phyloP scores from a whole-genome alignment of 768 basidiomycete genomes.

The Termitomyces heimii region DNA sequence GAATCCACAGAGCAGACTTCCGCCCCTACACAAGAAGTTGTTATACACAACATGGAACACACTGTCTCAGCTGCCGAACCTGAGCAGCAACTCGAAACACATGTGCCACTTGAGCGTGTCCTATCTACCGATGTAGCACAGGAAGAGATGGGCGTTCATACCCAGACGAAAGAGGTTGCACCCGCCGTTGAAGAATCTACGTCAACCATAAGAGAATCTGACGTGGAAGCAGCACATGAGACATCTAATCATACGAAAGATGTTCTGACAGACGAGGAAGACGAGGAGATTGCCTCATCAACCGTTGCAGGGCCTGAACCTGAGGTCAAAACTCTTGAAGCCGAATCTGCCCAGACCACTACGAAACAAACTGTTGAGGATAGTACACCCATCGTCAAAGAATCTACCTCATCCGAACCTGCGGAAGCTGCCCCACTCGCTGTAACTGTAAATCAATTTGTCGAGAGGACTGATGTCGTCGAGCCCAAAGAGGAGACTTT shows the following conservation, averaged over 20 bases:
- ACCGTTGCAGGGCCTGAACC: neutral
- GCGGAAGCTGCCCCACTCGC: neutral
- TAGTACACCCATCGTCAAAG: neutral
- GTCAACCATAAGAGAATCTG: neutral
- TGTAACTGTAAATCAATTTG: neutral
- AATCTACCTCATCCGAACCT: neutral
- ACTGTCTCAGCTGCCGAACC: neutral
- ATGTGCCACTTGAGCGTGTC: neutral
- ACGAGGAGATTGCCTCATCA: neutral
- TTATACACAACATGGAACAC: neutral
- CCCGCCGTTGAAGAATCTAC: neutral
- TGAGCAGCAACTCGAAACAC: neutral
- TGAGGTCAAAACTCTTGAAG: neutral
- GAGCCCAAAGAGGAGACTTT: neutral
- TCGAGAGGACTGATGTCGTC: neutral
- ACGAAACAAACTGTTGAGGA: neutral
- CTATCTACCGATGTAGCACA: neutral
- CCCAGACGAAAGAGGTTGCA: neutral
- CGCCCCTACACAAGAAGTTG: neutral
- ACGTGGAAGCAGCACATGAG: neutral
- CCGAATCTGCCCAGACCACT: neutral
- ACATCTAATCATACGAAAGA: neutral
- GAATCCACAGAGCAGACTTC: neutral
- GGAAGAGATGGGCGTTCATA: neutral
- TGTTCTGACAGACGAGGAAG: neutral